A percentile compares a stretch with the other conserved stretches of the same genome.
phyloP scores from a whole-genome alignment of 179 eudicot genomes.

The Beta corolliflora region DNA sequence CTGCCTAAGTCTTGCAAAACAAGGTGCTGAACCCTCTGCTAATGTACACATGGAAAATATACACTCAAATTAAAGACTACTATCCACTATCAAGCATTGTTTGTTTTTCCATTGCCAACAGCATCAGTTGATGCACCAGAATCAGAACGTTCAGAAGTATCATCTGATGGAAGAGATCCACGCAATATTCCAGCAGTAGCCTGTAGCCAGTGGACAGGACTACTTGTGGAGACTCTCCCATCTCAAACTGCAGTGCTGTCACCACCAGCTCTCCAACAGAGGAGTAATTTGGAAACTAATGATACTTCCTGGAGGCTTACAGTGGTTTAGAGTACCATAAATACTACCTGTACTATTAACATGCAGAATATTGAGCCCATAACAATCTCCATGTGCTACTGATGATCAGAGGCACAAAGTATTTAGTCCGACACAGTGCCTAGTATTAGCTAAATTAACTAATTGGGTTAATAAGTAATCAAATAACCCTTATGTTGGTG shows the following conservation, averaged over 20 bases:
- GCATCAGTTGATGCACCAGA: slow-evolving; percentile 62
- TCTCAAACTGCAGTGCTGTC: slow-evolving; percentile 65
- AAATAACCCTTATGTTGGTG: too few species aligned
- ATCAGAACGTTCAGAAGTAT: slow-evolving; percentile 87
- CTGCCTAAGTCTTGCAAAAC: slow-evolving; percentile 76
- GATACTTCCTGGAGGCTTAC: slow-evolving; percentile 55
- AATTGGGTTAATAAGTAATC: too few species aligned
- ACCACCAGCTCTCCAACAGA: slow-evolving; percentile 56
- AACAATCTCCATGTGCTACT: too few species aligned
- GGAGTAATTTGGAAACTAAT: slow-evolving; percentile 72
- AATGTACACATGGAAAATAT: slow-evolving; percentile 76
- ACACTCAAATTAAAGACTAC: slow-evolving; percentile 69
- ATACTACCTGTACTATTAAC: slow-evolving; percentile 65
- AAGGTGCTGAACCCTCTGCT: slow-evolving; percentile 94
- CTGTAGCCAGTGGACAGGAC: slow-evolving; percentile 51
- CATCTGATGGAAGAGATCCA: slow-evolving; percentile 90
- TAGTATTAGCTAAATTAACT: too few species aligned
- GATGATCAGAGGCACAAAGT: too few species aligned
- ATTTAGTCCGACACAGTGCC: too few species aligned
- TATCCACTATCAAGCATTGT: slow-evolving; percentile 66
- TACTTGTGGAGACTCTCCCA: slow-evolving; percentile 81
- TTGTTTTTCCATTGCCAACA: slow-evolving; percentile 58
- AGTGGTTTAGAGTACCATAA: slow-evolving; percentile 62
- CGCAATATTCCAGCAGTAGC: slow-evolving; percentile 65
- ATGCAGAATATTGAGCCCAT: slow-evolving; percentile 57